These are phyloP conservation scores for Apiospora sp. DNA, from an alignment of 2,329 filamentous ascomycete genomes.

Conservation along the genomic window DNA sequence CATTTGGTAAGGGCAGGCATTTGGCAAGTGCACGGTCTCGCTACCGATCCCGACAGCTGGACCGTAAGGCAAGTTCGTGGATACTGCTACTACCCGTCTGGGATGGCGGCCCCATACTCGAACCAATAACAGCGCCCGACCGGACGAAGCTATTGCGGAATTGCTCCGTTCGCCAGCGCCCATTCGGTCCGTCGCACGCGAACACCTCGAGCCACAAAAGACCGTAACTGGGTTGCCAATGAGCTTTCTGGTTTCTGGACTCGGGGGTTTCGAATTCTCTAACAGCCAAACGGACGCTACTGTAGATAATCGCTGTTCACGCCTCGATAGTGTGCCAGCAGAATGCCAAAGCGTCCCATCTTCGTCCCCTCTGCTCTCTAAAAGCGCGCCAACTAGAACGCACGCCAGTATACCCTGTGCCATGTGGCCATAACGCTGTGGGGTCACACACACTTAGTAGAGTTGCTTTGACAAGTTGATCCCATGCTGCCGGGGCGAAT, in stretches of 20 bases:
- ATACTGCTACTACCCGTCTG: background rate
- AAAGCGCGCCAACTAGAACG: background rate
- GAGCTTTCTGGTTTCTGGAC: background rate
- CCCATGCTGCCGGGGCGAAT: background rate
- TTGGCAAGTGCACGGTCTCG: background rate
- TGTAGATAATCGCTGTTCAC: background rate
- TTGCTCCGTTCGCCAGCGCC: background rate
- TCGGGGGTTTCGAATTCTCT: slow-evolving; percentile 4
- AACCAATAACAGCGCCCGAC: background rate
- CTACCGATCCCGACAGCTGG: background rate
- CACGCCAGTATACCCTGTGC: background rate
- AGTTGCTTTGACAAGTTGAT: background rate
- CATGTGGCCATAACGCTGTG: background rate
- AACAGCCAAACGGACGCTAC: background rate
- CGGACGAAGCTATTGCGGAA: slow-evolving; percentile 5
- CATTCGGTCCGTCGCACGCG: slow-evolving; percentile 2
- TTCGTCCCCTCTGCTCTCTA: too few relatives aligned
- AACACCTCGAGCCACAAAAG: background rate
- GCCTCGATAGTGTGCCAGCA: background rate
- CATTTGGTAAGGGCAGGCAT: too few relatives aligned
- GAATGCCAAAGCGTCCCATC: too few relatives aligned
- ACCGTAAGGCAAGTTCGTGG: background rate
- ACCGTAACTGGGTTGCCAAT: background rate
- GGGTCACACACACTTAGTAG: background rate
- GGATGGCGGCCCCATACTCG: background rate